Conservation (phyloP, 805 yeast species). For the Teunomyces tritomae region DNA sequence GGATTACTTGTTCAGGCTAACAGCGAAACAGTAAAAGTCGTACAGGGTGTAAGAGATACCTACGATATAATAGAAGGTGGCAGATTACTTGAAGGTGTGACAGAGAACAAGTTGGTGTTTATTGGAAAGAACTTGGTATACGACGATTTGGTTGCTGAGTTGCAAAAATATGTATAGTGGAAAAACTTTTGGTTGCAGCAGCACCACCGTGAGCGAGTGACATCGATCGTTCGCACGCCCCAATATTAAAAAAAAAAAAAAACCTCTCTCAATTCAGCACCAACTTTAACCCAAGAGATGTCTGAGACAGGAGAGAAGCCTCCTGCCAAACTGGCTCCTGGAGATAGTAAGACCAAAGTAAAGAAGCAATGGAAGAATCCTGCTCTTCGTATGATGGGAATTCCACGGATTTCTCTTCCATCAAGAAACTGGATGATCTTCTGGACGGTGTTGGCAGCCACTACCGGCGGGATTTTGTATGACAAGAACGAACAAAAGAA, state of each 20-base stretch:
- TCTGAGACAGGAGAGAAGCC: slow-evolving; percentile 1
- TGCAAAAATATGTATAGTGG: slow-evolving; percentile 11
- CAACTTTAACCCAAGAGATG: background rate
- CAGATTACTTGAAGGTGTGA: slow-evolving; percentile 32
- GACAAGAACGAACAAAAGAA: slow-evolving; percentile 73
- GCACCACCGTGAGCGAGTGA: too few species aligned
- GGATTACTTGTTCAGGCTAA: slow-evolving; percentile 58
- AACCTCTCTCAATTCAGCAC: background rate
- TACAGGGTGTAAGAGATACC: slow-evolving; percentile 93
- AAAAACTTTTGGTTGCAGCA: background rate
- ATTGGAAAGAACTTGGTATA: slow-evolving; percentile 65
- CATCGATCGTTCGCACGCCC: background rate
- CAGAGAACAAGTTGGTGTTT: slow-evolving; percentile 59
- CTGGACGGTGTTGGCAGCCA: slow-evolving; percentile 63
- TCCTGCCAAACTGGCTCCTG: background rate
- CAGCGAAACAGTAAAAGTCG: slow-evolving; percentile 47
- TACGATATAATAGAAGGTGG: slow-evolving; percentile 68
- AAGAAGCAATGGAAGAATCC: slow-evolving; percentile 64
- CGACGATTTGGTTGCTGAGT: slow-evolving; percentile 31
- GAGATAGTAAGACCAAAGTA: slow-evolving; percentile 6
- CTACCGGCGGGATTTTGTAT: slow-evolving; percentile 75
- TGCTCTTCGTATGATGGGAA: slow-evolving; percentile 81
- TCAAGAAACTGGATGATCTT: slow-evolving; percentile 92
- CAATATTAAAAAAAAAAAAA: background rate
- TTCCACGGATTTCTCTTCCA: slow-evolving; percentile 74